Evolutionary conservation across 805 yeast genomes (phyloP).

Genomic region (Lipomyces kockii): DNA sequence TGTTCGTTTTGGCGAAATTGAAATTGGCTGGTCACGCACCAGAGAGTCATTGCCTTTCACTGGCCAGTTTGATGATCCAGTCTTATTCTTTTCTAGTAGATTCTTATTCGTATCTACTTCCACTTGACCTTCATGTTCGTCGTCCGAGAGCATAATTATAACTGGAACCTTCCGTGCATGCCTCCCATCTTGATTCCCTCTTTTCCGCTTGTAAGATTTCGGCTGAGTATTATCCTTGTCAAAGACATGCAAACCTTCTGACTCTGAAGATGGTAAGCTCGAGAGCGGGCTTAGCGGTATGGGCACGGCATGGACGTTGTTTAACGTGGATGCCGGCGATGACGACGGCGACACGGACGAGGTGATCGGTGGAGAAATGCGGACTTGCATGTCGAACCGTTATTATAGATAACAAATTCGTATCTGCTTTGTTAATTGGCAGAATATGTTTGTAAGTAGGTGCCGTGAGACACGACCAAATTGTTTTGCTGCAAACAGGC

Average conservation of each 20-base stretch:
- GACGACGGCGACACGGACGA: not conserved
- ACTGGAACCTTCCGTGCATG: not conserved
- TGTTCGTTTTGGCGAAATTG: not conserved
- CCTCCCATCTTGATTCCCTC: not conserved
- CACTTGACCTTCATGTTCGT: not conserved
- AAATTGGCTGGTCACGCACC: not conserved
- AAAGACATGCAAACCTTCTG: not conserved
- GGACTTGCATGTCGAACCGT: not conserved
- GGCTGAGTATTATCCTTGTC: not conserved
- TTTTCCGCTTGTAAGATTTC: not conserved
- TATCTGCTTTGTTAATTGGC: not conserved
- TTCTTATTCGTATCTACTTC: not conserved
- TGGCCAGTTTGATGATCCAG: not conserved
- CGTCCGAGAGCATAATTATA: not conserved
- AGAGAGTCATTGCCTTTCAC: not conserved
- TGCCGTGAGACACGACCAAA: not conserved
- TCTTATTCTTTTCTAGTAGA: not conserved
- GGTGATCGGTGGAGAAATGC: not conserved
- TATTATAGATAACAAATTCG: not conserved
- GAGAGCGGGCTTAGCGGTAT: not conserved
- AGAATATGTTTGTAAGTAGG: not conserved
- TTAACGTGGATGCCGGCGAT: not conserved
- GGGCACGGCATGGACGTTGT: not conserved
- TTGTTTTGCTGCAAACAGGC: not conserved
- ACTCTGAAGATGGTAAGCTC: not conserved